Conservation (phyloP, 345 rosid genomes). For the Brassica incana region DNA sequence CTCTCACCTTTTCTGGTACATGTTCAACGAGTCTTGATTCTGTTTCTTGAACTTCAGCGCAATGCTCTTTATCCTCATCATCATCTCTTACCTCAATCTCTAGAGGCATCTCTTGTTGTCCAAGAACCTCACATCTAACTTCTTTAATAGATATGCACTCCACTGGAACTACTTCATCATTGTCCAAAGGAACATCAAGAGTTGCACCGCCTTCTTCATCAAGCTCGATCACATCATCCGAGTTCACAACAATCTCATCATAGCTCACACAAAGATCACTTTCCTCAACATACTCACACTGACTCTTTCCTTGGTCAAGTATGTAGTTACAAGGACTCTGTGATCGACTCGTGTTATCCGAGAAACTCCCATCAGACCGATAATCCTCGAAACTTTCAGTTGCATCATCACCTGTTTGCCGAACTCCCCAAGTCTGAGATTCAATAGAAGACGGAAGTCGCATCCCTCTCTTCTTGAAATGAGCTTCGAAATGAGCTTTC, state of each 20-base stretch:
- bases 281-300: constrained; percentile 32
- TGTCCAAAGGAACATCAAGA: constrained; percentile 1
- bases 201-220: constrained; percentile 27
- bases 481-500: constrained; percentile 89
- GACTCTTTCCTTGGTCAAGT: constrained; percentile 21
- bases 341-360: constrained; percentile 32
- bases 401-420: constrained; percentile 25
- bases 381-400: constrained; percentile 34
- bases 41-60: neutral
- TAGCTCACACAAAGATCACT: constrained; percentile 38
- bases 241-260: constrained; percentile 48
- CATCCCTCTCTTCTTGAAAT: constrained; percentile 76
- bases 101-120: constrained; percentile 1
- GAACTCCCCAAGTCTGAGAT: constrained; percentile 41
- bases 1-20: constrained; percentile 14
- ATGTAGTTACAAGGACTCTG: constrained; percentile 20
- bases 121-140: constrained; percentile 2
- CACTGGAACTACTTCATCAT: constrained; percentile 12
- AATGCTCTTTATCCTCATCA: constrained; percentile 27
- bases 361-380: constrained; percentile 34
- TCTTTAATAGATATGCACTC: constrained; percentile 7
- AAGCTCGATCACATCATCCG: constrained; percentile 37
- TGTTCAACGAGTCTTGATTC: neutral
- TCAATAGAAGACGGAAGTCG: constrained; percentile 50
- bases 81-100: constrained; percentile 44